Conservation (phyloP, 2,329 filamentous ascomycete genomes). For the Diaporthe nobilis region DNA sequence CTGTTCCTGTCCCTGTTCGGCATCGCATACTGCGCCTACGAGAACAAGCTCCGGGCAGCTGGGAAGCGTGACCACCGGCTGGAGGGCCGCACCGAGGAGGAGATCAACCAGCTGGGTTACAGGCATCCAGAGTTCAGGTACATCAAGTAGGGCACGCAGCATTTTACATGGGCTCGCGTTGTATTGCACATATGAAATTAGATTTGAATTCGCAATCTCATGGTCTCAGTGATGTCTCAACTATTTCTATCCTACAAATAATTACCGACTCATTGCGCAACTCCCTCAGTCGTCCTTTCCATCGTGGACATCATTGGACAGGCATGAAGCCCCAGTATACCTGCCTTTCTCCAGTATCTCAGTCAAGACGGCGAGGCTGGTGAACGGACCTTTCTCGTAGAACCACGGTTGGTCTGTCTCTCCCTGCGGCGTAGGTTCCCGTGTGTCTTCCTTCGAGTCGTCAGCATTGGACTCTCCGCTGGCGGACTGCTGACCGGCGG, state of each 20-base stretch:
- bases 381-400: background rate
- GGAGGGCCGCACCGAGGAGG: constrained; percentile 61
- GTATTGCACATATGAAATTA: background rate
- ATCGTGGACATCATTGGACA: background rate
- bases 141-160: constrained; percentile 50
- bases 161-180: background rate
- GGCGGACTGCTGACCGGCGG: too few species aligned
- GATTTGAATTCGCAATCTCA: background rate
- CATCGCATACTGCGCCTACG: constrained; percentile 66
- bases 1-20: constrained; percentile 61
- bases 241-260: background rate
- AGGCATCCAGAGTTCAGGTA: constrained; percentile 69
- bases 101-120: constrained; percentile 65
- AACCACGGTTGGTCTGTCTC: too few species aligned
- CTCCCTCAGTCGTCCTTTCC: too few species aligned
- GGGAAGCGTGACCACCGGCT: constrained; percentile 65
- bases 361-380: background rate
- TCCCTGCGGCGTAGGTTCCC: too few species aligned
- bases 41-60: constrained; percentile 63
- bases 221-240: accelerated
- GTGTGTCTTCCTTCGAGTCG: background rate
- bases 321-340: background rate
- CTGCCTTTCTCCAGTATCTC: background rate
- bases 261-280: accelerated
- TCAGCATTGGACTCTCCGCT: background rate